phyloP scores from a whole-genome alignment of 306 rosid genomes.

The Ammopiptanthus mongolicus region DNA sequence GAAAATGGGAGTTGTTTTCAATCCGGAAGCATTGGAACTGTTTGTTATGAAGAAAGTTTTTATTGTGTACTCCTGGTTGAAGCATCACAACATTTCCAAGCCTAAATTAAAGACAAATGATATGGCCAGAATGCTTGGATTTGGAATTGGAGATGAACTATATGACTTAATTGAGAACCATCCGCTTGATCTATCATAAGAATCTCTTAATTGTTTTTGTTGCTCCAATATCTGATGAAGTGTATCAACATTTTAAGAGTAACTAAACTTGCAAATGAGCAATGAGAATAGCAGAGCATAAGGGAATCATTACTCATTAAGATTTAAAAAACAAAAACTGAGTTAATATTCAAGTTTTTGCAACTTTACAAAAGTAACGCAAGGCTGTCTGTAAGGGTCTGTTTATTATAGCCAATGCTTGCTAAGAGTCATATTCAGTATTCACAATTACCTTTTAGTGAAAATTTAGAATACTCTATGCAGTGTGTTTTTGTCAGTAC shows the following conservation, averaged over 20 bases:
- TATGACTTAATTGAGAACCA: conserved; percentile 63
- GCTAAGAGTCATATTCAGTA: not conserved
- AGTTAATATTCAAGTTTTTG: not conserved
- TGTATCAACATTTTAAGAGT: conserved; percentile 2
- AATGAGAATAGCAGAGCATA: conserved; percentile 4
- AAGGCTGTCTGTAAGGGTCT: not conserved
- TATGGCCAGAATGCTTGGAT: conserved; percentile 99
- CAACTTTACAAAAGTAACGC: not conserved
- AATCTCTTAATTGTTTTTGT: not conserved
- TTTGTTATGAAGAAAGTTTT: conserved; percentile 83
- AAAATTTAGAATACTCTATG: not conserved
- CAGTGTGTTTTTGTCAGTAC: not conserved
- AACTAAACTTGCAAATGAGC: conserved; percentile 2
- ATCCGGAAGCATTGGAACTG: conserved; percentile 86
- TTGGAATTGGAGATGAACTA: conserved; percentile 79
- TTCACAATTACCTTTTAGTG: not conserved
- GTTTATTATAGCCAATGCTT: not conserved
- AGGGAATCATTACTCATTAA: not conserved
- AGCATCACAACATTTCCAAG: conserved; percentile 71
- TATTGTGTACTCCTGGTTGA: conserved; percentile 79
- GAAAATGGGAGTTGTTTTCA: conserved; percentile 89
- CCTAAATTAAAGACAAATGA: conserved; percentile 67
- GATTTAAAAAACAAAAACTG: not conserved
- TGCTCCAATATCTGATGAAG: not conserved
- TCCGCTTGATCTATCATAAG: conserved; percentile 48